Percentiles rank a stretch among this genome's conserved stretches.
These are phyloP conservation scores for Mycena haematopus DNA, from an alignment of 768 basidiomycete species.

Conservation along the genomic window DNA sequence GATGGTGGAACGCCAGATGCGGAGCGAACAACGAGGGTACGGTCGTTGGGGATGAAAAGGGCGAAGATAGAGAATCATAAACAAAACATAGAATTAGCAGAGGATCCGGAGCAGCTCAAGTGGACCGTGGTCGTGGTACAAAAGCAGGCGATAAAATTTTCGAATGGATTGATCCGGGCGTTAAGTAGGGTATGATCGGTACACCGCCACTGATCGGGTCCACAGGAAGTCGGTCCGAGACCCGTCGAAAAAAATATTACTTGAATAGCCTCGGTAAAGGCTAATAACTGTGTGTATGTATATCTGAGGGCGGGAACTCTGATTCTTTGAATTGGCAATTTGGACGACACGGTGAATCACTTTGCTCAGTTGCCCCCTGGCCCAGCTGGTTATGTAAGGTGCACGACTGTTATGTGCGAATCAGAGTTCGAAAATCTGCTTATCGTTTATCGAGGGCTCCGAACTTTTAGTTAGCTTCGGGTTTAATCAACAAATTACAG, in stretches of 20 bases:
- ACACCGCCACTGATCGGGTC: background rate
- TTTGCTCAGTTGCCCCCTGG: no score
- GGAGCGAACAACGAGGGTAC: conserved; percentile 17
- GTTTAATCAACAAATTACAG: no score
- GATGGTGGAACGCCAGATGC: conserved; percentile 14
- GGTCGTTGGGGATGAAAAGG: background rate
- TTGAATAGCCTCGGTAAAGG: no score
- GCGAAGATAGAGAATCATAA: background rate
- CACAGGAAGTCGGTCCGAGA: conserved; percentile 2
- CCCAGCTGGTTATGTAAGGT: no score
- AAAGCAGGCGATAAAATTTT: background rate
- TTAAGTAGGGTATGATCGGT: background rate
- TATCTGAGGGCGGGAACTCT: no score
- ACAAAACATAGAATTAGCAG: background rate
- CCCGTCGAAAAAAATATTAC: no score
- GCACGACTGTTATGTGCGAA: no score
- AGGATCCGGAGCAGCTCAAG: background rate
- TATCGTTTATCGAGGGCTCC: no score
- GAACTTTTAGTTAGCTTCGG: no score
- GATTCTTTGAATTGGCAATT: no score
- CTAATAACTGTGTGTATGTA: background rate
- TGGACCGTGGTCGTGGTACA: background rate
- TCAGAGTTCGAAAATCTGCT: no score
- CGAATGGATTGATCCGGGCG: background rate
- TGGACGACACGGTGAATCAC: no score